Evolutionary conservation across 805 yeast species (phyloP).

Genomic region (Maudiozyma saulgeensis): DNA sequence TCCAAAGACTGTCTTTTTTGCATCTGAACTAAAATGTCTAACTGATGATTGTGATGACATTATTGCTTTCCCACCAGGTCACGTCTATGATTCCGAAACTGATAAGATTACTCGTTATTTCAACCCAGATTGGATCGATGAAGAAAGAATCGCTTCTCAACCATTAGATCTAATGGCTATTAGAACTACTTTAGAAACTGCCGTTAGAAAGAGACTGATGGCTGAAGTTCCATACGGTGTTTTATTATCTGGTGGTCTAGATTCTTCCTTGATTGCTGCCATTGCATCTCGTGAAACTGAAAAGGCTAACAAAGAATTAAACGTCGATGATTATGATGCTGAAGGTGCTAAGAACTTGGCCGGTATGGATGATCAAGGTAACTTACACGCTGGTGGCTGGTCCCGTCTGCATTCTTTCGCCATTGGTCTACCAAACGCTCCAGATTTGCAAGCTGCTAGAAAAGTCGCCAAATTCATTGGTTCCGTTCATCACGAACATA

Average conservation of each 20-base stretch:
- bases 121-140: slow-evolving; percentile 94
- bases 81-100: slow-evolving; percentile 84
- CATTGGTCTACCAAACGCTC: slow-evolving; percentile 94
- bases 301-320: slow-evolving; percentile 35
- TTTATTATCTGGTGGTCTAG: slow-evolving; percentile 92
- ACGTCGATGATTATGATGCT: slow-evolving; percentile 37
- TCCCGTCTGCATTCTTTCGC: slow-evolving; percentile 91
- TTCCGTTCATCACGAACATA: slow-evolving; percentile 94
- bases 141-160: slow-evolving; percentile 56
- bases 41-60: slow-evolving; percentile 91
- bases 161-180: slow-evolving; percentile 65
- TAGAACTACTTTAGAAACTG: slow-evolving; percentile 77
- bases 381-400: slow-evolving; percentile 68
- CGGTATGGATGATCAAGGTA: slow-evolving; percentile 86
- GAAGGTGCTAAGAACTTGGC: slow-evolving; percentile 55
- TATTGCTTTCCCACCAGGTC: slow-evolving; percentile 96
- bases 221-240: slow-evolving; percentile 99
- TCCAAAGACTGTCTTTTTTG: slow-evolving; percentile 78
- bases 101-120: slow-evolving; percentile 81
- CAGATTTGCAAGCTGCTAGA: slow-evolving; percentile 92
- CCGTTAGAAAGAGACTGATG: slow-evolving; percentile 98
- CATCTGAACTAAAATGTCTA: slow-evolving; percentile 90
- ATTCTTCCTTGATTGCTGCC: slow-evolving; percentile 90
- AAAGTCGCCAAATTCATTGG: slow-evolving; percentile 95
- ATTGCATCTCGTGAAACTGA: slow-evolving; percentile 95